These are phyloP conservation scores for Beauveria sp. DNA, from an alignment of 2,329 filamentous ascomycete genomes.

Conservation along the genomic window DNA sequence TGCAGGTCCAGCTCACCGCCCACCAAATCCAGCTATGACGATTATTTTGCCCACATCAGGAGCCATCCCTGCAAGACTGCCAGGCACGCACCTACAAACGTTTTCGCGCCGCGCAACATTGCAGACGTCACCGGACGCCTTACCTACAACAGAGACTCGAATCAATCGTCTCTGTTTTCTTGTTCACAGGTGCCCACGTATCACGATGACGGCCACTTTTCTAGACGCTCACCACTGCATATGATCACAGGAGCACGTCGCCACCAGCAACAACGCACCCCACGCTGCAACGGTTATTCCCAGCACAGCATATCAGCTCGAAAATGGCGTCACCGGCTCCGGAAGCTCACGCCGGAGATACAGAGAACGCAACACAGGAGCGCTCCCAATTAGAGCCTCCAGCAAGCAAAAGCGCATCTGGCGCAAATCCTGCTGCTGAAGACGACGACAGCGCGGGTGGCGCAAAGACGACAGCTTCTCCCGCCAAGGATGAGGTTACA, in stretches of 20 bases:
- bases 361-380: not conserved
- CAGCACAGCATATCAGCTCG: not conserved
- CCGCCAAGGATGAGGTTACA: not conserved
- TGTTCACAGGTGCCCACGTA: slow-evolving; percentile 30
- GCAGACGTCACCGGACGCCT: not conserved
- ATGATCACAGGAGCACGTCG: slow-evolving; percentile 22
- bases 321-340: not conserved
- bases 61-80: not conserved
- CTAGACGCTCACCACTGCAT: slow-evolving; percentile 31
- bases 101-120: not conserved
- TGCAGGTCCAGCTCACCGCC: not conserved
- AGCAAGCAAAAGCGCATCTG: not conserved
- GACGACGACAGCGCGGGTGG: not conserved
- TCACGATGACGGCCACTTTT: slow-evolving; percentile 25
- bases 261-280: not conserved
- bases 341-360: not conserved
- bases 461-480: not conserved
- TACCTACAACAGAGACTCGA: not conserved
- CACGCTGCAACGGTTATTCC: not conserved
- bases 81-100: not conserved
- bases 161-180: not conserved
- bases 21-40: slow-evolving; percentile 1
- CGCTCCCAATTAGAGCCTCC: not conserved
- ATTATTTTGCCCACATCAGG: not conserved
- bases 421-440: not conserved